Percentiles rank a stretch among this genome's conserved stretches.
These are phyloP conservation scores for Candida chauliodis DNA, from an alignment of 805 yeast species.

Conservation along the genomic window DNA sequence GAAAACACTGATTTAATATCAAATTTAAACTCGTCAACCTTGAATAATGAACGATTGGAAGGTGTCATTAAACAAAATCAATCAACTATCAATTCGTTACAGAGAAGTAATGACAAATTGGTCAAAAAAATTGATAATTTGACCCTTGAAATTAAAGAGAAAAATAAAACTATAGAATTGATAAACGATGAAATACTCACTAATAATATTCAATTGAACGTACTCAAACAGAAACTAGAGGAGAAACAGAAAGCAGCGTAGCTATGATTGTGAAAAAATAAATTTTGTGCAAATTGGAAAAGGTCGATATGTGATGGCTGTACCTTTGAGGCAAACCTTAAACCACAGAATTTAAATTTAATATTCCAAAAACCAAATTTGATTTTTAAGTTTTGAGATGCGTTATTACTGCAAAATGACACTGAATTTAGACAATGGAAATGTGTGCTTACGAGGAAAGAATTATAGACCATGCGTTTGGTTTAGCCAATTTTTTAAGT, in stretches of 20 bases:
- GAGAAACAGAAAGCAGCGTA: neutral
- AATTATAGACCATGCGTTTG: no score
- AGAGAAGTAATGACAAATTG: conserved; percentile 16
- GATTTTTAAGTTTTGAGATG: no score
- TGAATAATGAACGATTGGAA: conserved; percentile 23
- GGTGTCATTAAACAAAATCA: conserved; percentile 10
- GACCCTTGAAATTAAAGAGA: conserved; percentile 34
- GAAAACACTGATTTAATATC: conserved; percentile 21
- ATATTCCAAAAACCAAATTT: no score
- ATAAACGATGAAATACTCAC: conserved; percentile 67
- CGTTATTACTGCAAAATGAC: no score
- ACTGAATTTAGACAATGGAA: no score
- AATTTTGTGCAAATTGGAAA: no score
- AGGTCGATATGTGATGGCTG: no score
- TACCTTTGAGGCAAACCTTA: no score
- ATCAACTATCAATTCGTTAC: conserved; percentile 14
- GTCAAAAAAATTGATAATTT: conserved; percentile 19
- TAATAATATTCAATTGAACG: conserved; percentile 53
- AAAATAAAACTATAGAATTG: conserved; percentile 54
- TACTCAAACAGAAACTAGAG: conserved; percentile 21
- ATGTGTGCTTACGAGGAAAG: no score
- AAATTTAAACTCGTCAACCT: conserved; percentile 22
- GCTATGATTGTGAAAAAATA: neutral
- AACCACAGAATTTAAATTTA: no score
- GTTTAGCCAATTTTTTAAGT: no score